A percentile compares a stretch with the other conserved stretches of the same genome.
These are phyloP conservation scores for Plasmodium vivax DNA, from an alignment of 169 alveolate genomes.

Conservation along the genomic window DNA sequence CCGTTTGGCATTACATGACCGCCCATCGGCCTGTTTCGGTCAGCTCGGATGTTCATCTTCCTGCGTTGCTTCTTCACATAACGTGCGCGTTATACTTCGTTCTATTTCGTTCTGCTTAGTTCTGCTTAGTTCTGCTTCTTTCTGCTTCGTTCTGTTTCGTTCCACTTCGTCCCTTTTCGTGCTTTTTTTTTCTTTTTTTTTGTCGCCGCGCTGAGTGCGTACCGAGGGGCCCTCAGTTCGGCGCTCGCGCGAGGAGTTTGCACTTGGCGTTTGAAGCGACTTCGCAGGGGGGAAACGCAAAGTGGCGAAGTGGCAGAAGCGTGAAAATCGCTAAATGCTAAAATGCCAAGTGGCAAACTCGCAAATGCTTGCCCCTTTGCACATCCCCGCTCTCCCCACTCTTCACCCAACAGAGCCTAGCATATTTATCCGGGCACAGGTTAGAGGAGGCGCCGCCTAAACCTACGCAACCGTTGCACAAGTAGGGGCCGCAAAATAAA, in stretches of 20 bases:
- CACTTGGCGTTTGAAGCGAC: neutral
- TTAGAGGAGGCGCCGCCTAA: neutral
- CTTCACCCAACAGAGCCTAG: conserved; percentile 33
- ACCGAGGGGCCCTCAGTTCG: neutral
- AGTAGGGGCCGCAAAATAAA: neutral
- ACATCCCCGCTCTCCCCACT: neutral
- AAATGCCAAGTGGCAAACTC: neutral
- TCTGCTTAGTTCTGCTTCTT: neutral
- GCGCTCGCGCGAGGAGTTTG: neutral
- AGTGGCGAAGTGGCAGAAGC: neutral
- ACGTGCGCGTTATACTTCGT: neutral
- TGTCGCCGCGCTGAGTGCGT: neutral
- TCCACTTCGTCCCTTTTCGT: neutral
- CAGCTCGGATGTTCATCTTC: neutral
- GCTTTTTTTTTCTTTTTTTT: neutral
- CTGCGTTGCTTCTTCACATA: neutral
- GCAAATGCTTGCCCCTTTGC: neutral
- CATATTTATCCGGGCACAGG: conserved; percentile 10
- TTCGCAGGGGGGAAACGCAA: neutral
- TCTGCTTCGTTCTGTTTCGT: neutral
- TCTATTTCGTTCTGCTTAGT: neutral
- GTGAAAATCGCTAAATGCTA: neutral
- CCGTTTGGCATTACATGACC: neutral
- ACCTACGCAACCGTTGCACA: neutral
- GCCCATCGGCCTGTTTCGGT: neutral